Base-by-base conservation (phyloP, 78 protist species). In the Dictyostelium citrinum region DNA sequence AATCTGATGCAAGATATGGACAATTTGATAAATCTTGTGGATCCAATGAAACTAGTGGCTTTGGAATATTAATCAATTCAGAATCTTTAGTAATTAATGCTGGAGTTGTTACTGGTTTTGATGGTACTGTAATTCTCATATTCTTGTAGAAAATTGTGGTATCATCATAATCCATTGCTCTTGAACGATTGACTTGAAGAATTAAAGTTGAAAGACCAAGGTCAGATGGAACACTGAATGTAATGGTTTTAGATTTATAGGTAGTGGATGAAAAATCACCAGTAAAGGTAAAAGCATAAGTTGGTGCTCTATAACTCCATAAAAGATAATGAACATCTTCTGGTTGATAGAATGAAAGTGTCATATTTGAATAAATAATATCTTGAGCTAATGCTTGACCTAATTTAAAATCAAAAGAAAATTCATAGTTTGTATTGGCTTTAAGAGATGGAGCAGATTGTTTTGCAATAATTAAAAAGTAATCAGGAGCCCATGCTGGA, bases 1-100 rank as follows among this genome's bases (percentile, higher is more conserved):
- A 33, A 55, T 22, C 79, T 1, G 67, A 16, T 2, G 5, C 33
- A n/a, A 84, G 84, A 31, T 91, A 58, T 27, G 96, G 96, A 51
- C 96, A 91, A 11, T 74, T 81, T 1, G 27, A 3, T 27, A 12
- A 45, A 61, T 61, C 58, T 71, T 90, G 84, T 31, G 78, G 72
- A 22, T 46, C 58, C 2, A 90, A 14, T 3, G 31, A 49, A 11
- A 37, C 31, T 1, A 80, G 5, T 51, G 93, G 71, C 6, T 90
- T 90, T 29, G 61, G 58, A 22, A 84, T n/a, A 5, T 6, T 16
- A 14, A 84, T 51, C 20, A 74, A 22, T 33, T 84, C 75, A 0
- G 91, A 84, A 24, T 71, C 91, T 74, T 71, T 31, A 2, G 27
- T 20, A 27, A 84, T 8, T 20, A 74, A 37, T 70, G 90, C 33